Base-by-base conservation (phyloP, 768 basidiomycete genomes). In the Sporobolomyces pararoseus region DNA sequence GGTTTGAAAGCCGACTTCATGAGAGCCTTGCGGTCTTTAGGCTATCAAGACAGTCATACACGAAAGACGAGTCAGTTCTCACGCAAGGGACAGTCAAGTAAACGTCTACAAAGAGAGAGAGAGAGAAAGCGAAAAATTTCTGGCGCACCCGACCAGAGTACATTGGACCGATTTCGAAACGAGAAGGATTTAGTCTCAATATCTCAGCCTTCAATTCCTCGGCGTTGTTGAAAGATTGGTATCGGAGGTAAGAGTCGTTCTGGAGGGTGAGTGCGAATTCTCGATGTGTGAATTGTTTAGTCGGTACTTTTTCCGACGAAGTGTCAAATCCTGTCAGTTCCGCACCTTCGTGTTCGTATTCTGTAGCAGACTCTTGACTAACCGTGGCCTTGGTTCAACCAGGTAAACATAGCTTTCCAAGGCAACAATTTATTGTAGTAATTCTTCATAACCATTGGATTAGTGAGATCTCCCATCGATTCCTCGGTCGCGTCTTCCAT, bases 101-200 rank as follows among this genome's bases (percentile, higher is more conserved):
- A n/a, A n/a, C n/a, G n/a, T n/a, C n/a, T n/a, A n/a, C n/a, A n/a
- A n/a, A n/a, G n/a, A n/a, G n/a, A n/a, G n/a, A n/a, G n/a, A n/a
- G n/a, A n/a, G n/a, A n/a, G n/a, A n/a, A n/a, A n/a, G 4, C 10
- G 31, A 31, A 35, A 39, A 9, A 34, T 58, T n/a, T 10, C 2
- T 5, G 17, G 84, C 89, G 68, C 76, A 94, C 93, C 78, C 87
- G 83, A 6, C 87, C 88, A 62, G 86, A 88, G 79, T 98, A 99
- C 39, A 96, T 85, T 0, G 96, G 91, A 2, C 96, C 96, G 58
- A 99, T 94, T 80, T 99, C 96, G 75, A 98, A 99, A 74, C 96
- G 89, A 44, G 88, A 87, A 0, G 96, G 96, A 73, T 90, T 93
- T 63, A 91, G 82, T 42, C 87, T 80, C 70, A 90, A 85, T 9